Percentiles rank a stretch among this genome's conserved stretches.
Conservation (phyloP, 371 early-diverging fungal species). For the Enterocytospora artemiae region DNA sequence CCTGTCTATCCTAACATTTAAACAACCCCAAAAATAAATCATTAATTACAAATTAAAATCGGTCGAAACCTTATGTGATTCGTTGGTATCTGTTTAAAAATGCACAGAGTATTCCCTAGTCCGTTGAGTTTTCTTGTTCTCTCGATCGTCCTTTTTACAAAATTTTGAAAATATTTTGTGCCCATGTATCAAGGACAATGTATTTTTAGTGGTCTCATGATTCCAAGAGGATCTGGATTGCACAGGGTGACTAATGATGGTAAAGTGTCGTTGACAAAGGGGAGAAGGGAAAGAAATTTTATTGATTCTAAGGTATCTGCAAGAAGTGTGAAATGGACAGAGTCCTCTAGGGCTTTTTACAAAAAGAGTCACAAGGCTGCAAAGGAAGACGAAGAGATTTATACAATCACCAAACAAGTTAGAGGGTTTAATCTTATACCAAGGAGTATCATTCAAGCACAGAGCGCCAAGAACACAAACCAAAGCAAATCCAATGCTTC, state of each 20-base stretch:
- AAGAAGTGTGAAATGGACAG: conserved; percentile 28
- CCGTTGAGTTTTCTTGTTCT: background rate
- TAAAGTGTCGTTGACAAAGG: conserved; percentile 13
- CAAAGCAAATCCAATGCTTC: background rate
- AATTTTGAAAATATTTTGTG: background rate
- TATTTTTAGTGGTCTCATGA: conserved; percentile 22
- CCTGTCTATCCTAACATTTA: background rate
- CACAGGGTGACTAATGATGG: conserved; percentile 31
- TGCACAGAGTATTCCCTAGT: background rate
- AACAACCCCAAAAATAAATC: background rate
- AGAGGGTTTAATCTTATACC: background rate
- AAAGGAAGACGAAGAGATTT: background rate
- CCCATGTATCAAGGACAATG: conserved; percentile 30
- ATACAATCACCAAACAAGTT: background rate
- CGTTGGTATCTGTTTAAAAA: background rate
- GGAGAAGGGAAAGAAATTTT: conserved; percentile 29
- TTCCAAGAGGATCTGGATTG: conserved; percentile 33
- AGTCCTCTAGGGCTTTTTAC: conserved; percentile 20
- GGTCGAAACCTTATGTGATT: background rate
- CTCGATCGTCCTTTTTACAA: background rate
- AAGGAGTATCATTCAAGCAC: background rate
- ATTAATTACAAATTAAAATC: background rate
- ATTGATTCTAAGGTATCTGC: conserved; percentile 21
- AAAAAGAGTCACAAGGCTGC: conserved; percentile 17
- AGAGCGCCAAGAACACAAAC: background rate